Percentiles rank a stretch among this genome's conserved stretches.
Evolutionary conservation across 768 basidiomycete species (phyloP).

Genomic region (Lentinula detonsa): DNA sequence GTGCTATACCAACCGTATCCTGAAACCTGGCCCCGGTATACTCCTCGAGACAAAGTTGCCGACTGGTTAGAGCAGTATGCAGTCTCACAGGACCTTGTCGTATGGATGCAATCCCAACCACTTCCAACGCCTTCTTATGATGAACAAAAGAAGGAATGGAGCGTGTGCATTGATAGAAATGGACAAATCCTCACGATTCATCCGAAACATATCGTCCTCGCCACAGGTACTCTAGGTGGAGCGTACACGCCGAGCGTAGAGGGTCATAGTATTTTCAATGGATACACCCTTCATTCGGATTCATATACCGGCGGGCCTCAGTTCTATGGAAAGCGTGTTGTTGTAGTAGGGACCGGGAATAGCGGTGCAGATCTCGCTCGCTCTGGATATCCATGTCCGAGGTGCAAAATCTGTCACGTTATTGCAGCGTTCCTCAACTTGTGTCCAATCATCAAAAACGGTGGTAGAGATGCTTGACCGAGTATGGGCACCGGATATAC

Average conservation of each 20-base stretch:
- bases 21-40: constrained; percentile 32
- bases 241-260: constrained; percentile 24
- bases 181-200: constrained; percentile 23
- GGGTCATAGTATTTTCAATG: constrained; percentile 21
- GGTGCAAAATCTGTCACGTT: constrained; percentile 30
- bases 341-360: constrained; percentile 37
- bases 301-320: constrained; percentile 15
- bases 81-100: constrained; percentile 30
- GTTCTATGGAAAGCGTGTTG: constrained; percentile 26
- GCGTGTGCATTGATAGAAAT: constrained; percentile 22
- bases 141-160: constrained; percentile 24
- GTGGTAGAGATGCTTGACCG: neutral
- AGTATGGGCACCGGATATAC: constrained; percentile 14
- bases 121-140: constrained; percentile 28
- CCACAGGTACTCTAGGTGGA: constrained; percentile 28
- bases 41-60: constrained; percentile 34
- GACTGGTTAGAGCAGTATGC: constrained; percentile 40
- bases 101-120: constrained; percentile 33
- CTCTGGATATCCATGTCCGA: constrained; percentile 26
- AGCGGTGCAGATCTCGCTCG: constrained; percentile 31
- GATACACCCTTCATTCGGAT: constrained; percentile 25
- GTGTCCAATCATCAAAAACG: constrained; percentile 15
- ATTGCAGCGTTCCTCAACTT: constrained; percentile 35
- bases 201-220: constrained; percentile 21
- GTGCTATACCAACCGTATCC: constrained; percentile 3